Evolutionary conservation across 176 grass and related monocot genomes (phyloP), one percentile per base, ranked within the genome.

Genomic region (Thinopyrum elongatum): DNA sequence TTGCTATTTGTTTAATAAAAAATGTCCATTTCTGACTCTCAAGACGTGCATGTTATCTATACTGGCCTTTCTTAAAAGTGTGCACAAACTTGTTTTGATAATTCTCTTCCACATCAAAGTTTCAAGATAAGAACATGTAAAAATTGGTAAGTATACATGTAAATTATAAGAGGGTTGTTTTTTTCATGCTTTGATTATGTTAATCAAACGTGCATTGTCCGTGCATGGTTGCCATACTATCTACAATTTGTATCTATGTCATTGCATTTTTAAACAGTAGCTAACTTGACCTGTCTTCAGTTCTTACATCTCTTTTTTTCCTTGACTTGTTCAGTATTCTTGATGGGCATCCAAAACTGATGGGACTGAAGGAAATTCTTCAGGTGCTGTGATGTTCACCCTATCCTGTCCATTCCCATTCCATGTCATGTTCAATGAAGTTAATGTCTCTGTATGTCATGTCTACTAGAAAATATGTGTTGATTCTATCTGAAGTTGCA

Each of bases 301-400:
- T 82, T 94, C 88, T 90, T 59, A 91, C 77, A 73, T 80, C 23
- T 38, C 5, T 79, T 85, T 82, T 70, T 89, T 65, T 83, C 19
- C 70, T 80, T 88, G 65, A 65, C 22, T 71, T 91, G 23, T 86
- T 90, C 91, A 98, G 96, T 75, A 95, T 98, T 91, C 89, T 98
- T 73, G 90, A 98, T 84, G 93, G 93, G 33, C 92, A 91, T 65
- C 96, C 96, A 87, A 95, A 92, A 79, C 77, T 98, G 73, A 98
- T 98, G 93, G 96, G 96, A 79, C 89, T 98, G 29, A 98, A 95
- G 51, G 96, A 98, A 88, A 90, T 95, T 79, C 90, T 98, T 91
- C 96, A 95, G 93, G 96, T 98, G 75, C 34, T 71, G 68, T 2
- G 27, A 74, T 29, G 8, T 58, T 85, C 42, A 77, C 65, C 30